These are phyloP conservation scores for Tulasnella sp. DNA, from an alignment of 768 basidiomycete genomes.

Conservation along the genomic window DNA sequence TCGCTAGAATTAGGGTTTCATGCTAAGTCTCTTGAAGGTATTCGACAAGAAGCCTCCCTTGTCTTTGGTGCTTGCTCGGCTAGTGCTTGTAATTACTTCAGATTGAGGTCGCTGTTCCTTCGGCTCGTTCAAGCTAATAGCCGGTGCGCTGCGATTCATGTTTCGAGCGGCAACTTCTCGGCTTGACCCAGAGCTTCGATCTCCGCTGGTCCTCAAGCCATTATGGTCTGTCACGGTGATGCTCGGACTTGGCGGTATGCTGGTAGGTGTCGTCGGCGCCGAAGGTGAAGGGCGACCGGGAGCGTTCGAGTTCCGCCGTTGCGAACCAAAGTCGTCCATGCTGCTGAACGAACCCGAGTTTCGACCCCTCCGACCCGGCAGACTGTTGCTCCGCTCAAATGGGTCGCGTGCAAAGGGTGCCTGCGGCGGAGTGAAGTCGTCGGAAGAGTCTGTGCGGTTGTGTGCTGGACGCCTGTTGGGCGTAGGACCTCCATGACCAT, in stretches of 20 bases:
- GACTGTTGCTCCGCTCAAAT: not conserved
- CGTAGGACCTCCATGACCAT: not conserved
- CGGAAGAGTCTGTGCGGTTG: not conserved
- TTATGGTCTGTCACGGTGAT: conserved; percentile 10
- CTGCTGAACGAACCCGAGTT: conserved; percentile 1
- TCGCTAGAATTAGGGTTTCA: conserved; percentile 1
- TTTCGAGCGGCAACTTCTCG: not conserved
- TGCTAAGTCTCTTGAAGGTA: conserved; percentile 13
- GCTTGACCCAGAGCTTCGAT: not conserved
- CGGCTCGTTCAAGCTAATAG: conserved; percentile 8
- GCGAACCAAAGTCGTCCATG: not conserved
- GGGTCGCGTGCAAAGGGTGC: conserved; percentile 16
- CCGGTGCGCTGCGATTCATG: not conserved
- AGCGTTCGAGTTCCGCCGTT: not conserved
- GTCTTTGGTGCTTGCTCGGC: not conserved
- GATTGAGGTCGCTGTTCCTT: conserved; percentile 9
- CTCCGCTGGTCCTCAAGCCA: not conserved
- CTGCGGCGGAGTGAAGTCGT: conserved; percentile 14
- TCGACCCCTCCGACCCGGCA: not conserved
- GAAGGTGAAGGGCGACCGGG: not conserved
- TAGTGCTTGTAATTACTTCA: not conserved
- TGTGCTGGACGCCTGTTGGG: not conserved
- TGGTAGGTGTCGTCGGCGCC: not conserved
- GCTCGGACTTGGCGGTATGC: conserved; percentile 12
- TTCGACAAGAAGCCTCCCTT: conserved; percentile 10